A percentile compares a stretch with the other conserved stretches of the same genome.
Evolutionary conservation across 495 filamentous ascomycete species (phyloP).

Genomic region (Aspergillus homomorphus): DNA sequence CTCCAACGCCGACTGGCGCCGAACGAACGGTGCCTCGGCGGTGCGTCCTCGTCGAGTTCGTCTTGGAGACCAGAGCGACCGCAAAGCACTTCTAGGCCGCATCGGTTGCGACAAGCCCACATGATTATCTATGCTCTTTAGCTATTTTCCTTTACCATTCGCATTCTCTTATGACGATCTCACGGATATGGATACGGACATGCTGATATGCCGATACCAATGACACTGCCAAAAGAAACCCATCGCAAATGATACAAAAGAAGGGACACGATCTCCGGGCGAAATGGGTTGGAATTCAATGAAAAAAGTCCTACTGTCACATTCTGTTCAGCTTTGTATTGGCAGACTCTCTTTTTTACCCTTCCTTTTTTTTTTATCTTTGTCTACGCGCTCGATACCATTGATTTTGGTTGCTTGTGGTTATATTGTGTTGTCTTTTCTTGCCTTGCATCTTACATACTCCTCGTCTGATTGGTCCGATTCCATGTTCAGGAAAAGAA

Average conservation of each 20-base stretch:
- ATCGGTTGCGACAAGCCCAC: slow-evolving; percentile 71
- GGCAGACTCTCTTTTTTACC: background rate
- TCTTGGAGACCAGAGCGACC: slow-evolving; percentile 65
- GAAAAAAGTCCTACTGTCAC: background rate
- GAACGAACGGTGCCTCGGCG: slow-evolving; percentile 33
- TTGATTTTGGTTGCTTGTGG: slow-evolving; percentile 11
- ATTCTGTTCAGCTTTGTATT: background rate
- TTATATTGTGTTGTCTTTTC: slow-evolving; percentile 8
- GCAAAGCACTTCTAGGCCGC: slow-evolving; percentile 67
- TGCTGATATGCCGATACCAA: slow-evolving; percentile 13
- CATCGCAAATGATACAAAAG: slow-evolving; percentile 2
- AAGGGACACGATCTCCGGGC: background rate
- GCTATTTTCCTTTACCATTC: slow-evolving; percentile 6
- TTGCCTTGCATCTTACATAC: slow-evolving; percentile 1
- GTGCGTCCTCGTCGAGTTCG: slow-evolving; percentile 49
- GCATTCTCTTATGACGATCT: slow-evolving; percentile 14
- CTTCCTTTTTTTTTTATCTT: slow-evolving; percentile 5
- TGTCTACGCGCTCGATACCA: slow-evolving; percentile 21
- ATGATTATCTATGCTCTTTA: slow-evolving; percentile 18
- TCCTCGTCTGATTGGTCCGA: background rate
- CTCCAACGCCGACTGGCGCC: slow-evolving; percentile 44
- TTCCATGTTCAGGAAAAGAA: background rate
- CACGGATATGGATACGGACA: slow-evolving; percentile 16
- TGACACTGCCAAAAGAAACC: slow-evolving; percentile 2
- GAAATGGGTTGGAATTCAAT: background rate